Evolutionary conservation across 2,329 filamentous ascomycete genomes (phyloP), one percentile per base, ranked within the genome.

Genomic region (Hyphodiscus sp.): DNA sequence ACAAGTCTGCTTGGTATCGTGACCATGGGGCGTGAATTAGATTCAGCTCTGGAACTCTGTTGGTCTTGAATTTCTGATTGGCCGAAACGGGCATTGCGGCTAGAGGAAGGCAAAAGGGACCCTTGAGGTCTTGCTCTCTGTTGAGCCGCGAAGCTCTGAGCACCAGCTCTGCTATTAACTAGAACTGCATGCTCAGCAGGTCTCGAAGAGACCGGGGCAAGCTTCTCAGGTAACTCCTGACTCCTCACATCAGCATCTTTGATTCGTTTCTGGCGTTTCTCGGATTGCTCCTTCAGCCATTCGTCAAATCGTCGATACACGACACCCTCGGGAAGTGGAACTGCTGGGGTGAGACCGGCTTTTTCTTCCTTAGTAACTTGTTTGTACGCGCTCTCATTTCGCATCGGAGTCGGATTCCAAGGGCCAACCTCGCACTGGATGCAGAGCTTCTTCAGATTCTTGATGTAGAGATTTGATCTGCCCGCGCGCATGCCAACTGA

Each of bases 361-460:
- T 85, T 81, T 65, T 86, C 83, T 67, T 86, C 83, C n/a, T 81
- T 76, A 0, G 81, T 81, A 68, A 85, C 81, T 64, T 86, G 83
- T 62, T 81, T 80, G 77, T 83, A 86, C 16, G 66, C 67, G 52
- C 66, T 69, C 43, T 77, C 79, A 61, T 78, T 75, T 2, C 76
- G 68, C 23, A 76, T 67, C 57, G 78, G 72, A 3, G 71, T 68
- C 10, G 70, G 61, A 51, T 69, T 73, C 74, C 74, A 82, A 1
- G 80, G 78, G 0, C 82, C 82, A 49, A 86, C 78, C 41, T 77
- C 75, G 62, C 81, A 85, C 42, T 77, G 74, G 23, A 70, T 72
- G 63, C 81, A 85, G 67, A 85, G 74, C 0, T 78, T 76, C 62
- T 76, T 75, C 47, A 85, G 69, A 47, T 80, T 83, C 76, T 61